Evolutionary conservation across 2,329 filamentous ascomycete species (phyloP).

Genomic region (Talaromyces sp.): DNA sequence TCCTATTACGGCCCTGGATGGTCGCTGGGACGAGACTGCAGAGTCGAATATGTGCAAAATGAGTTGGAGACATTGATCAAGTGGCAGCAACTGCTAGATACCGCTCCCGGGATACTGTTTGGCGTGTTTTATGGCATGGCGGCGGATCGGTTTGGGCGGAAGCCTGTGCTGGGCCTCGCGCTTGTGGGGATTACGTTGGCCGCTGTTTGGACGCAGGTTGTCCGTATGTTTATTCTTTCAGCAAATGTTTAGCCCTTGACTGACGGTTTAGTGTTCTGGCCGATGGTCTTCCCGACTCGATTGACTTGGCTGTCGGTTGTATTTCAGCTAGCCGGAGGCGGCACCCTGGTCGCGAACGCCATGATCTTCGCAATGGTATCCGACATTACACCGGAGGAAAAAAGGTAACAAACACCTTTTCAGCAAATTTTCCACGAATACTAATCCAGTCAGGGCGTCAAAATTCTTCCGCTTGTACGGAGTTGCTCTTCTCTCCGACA

Average conservation of each 20-base stretch:
- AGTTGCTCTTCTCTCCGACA: constrained; percentile 17
- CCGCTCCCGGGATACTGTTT: constrained; percentile 17
- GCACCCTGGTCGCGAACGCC: constrained; percentile 15
- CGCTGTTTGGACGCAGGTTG: constrained; percentile 15
- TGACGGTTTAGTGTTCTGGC: constrained; percentile 15
- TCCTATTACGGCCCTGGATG: constrained; percentile 16
- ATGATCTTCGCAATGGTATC: constrained; percentile 18
- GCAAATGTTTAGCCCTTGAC: neutral
- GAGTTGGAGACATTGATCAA: constrained; percentile 14
- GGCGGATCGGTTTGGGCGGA: constrained; percentile 17
- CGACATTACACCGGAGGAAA: constrained; percentile 18
- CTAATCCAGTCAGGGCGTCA: constrained; percentile 8
- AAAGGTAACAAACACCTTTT: neutral
- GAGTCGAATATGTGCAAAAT: constrained; percentile 15
- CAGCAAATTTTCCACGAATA: neutral
- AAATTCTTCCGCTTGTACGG: constrained; percentile 19
- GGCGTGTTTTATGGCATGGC: constrained; percentile 19
- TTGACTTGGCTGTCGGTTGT: constrained; percentile 18
- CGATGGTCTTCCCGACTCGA: constrained; percentile 15
- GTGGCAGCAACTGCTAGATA: constrained; percentile 18
- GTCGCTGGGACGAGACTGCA: constrained; percentile 18
- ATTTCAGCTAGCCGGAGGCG: constrained; percentile 16
- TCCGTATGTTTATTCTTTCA: constrained; percentile 5
- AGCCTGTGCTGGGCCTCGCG: constrained; percentile 12
- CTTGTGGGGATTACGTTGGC: constrained; percentile 16